Evolutionary conservation across 2,329 filamentous ascomycete genomes (phyloP), one percentile per base, ranked within the genome.

Genomic region (Botryosphaeria agaves): DNA sequence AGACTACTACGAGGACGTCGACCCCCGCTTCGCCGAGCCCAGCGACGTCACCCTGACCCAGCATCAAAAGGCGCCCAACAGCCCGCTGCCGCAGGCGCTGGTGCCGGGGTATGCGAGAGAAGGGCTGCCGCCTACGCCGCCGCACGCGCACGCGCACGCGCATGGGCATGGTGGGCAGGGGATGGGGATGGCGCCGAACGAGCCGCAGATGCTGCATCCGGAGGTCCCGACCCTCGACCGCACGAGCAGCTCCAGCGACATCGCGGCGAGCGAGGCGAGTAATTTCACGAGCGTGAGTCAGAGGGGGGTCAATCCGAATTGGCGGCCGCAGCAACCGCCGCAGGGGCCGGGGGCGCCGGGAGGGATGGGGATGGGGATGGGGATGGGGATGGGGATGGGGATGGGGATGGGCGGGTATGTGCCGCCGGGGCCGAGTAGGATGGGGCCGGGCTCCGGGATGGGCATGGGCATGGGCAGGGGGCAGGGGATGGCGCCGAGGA

Each of bases 241-340:
- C 17, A 57, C 57, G 31, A 56, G 59, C 19, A 64, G 62, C 11
- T 74, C 72, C 40, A 78, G 84, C 38, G 72, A 78, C 37, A 48
- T 76, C 20, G 71, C 75, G 18, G 69, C 75, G 43, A 87, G 78
- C 37, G 82, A 93, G 46, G 68, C 72, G 15, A 87, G 76, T 27
- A 80, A 78, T 42, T 94, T 93, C 54, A 94, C 87, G 1, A 89
- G 80, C 7, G 77, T 95, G 27, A 87, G 78, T 0, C 84, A 94
- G 53, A 70, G 87, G 19, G 79, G 80, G 1, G 61, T 94, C 32
- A 94, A 94, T 50, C 87, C 85, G 5, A 74, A 76, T 36, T 94
- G 87, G 85, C 71, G 78, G 23, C 55, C 55, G 7, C 42, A 43
- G n/a, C 54, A 53, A 37, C 71, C 68, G 2, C 59, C 63, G 18